Evolutionary conservation across 345 rosid genomes (phyloP).

Genomic region (Luvunga scandens): DNA sequence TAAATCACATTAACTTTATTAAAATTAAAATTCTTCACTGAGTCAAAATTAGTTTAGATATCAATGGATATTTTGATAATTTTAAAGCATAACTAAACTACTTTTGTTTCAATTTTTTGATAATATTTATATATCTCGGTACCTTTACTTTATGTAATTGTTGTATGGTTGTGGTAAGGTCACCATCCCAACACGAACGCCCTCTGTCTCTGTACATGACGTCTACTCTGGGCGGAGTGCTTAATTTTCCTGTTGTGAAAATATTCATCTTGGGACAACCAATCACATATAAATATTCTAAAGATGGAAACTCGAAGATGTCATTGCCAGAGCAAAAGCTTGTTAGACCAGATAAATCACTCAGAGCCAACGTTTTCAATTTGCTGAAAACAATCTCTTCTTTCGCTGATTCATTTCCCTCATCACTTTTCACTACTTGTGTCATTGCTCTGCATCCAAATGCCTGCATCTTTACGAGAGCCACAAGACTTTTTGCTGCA

Average conservation of each 20-base stretch:
- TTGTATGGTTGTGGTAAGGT: neutral
- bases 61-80: too few relatives aligned
- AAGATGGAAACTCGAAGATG: too few relatives aligned
- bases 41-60: too few relatives aligned
- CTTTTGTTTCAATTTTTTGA: too few relatives aligned
- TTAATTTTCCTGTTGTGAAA: neutral
- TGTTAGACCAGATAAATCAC: neutral
- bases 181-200: neutral
- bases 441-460: neutral
- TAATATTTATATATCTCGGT: neutral
- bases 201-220: too few relatives aligned
- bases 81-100: too few relatives aligned
- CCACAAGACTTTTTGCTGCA: slow-evolving; percentile 4
- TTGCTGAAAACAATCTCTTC: neutral
- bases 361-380: neutral
- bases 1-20: too few relatives aligned
- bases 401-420: neutral
- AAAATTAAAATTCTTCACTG: too few relatives aligned
- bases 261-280: neutral
- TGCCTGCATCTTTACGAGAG: neutral
- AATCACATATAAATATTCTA: too few relatives aligned
- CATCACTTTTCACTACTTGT: neutral
- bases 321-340: neutral
- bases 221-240: too few relatives aligned
- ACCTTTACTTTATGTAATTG: neutral